Evolutionary conservation across 2,329 filamentous ascomycete species (phyloP).

Genomic region (Pseudogymnoascus sp.): DNA sequence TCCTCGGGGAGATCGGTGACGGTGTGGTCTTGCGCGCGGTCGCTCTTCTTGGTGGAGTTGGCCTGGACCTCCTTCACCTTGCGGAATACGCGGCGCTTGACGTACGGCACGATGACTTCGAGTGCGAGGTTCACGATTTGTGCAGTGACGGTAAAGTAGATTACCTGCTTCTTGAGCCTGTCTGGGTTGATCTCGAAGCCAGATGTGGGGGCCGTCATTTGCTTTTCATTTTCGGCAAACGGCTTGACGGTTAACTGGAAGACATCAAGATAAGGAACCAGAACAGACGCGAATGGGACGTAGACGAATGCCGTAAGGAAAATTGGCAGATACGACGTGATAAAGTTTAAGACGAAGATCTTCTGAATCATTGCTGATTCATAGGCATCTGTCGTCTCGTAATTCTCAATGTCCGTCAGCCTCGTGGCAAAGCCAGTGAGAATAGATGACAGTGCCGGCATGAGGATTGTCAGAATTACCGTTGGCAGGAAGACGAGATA

Average conservation of each 20-base stretch:
- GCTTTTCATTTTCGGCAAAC: slow-evolving; percentile 68
- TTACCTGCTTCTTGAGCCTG: slow-evolving; percentile 81
- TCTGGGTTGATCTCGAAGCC: slow-evolving; percentile 77
- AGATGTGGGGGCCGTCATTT: slow-evolving; percentile 48
- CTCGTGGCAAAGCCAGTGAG: slow-evolving; percentile 69
- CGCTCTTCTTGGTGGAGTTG: slow-evolving; percentile 45
- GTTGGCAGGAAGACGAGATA: slow-evolving; percentile 87
- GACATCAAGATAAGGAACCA: slow-evolving; percentile 80
- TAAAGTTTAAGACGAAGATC: slow-evolving; percentile 92
- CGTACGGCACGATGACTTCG: slow-evolving; percentile 76
- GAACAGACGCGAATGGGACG: slow-evolving; percentile 76
- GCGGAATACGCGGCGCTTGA: slow-evolving; percentile 69
- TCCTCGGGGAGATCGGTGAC: slow-evolving; percentile 69
- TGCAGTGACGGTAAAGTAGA: slow-evolving; percentile 91
- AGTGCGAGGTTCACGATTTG: slow-evolving; percentile 82
- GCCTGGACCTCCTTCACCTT: slow-evolving; percentile 72
- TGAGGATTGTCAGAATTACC: slow-evolving; percentile 70
- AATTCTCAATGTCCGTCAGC: slow-evolving; percentile 82
- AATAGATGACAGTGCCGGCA: slow-evolving; percentile 69
- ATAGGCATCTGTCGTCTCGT: slow-evolving; percentile 78
- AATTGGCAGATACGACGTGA: slow-evolving; percentile 89
- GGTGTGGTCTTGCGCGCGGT: slow-evolving; percentile 29
- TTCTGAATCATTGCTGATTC: slow-evolving; percentile 82
- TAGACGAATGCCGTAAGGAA: slow-evolving; percentile 91
- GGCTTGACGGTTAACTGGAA: slow-evolving; percentile 68